Evolutionary conservation across 345 rosid genomes (phyloP), one percentile per base, ranked within the genome.

Genomic region (Linum lewisii): DNA sequence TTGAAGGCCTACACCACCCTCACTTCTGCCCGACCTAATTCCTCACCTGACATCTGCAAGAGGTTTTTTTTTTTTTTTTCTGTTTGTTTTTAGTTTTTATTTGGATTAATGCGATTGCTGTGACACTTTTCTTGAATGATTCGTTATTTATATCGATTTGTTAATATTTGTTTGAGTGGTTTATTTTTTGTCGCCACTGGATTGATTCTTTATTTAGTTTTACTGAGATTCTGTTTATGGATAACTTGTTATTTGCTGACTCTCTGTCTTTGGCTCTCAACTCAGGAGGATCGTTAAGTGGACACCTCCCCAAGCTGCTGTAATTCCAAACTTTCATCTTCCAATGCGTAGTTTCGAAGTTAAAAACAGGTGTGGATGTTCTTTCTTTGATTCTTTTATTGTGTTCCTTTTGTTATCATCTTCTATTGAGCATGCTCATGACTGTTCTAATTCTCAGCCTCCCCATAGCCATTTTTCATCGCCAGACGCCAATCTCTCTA

Each of bases 331-430:
- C 67, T 67, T 80, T 51, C 92, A 85, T 72, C 88, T 85, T 47
- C 97, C 93, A 7, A 82, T 73, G 93, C 88, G 95, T 24, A 84
- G 87, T 68, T 77, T 78, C 58, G 93, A 87, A 72, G 85, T 78
- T 32, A 78, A 82, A 66, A 84, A 83, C 77, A 83, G 85, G 90
- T 84, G n/a, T n/a, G n/a, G n/a, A 4, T 50, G 32, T 45, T 21
- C 24, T 52, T n/a, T 29, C 5, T 29, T 10, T 52, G 21, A 3
- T n/a, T 52, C 6, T 5, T 24, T 24, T 24, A 10, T 2, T 52
- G 13, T 19, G 56, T 2, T n/a, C n/a, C n/a, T n/a, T n/a, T n/a
- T n/a, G n/a, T n/a, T n/a, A n/a, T n/a, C n/a, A n/a, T n/a, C n/a
- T n/a, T n/a, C n/a, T n/a, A n/a, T n/a, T n/a, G n/a, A n/a, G n/a